Conservation (phyloP, 176 grass and related monocot species). For the Avena sativa region DNA sequence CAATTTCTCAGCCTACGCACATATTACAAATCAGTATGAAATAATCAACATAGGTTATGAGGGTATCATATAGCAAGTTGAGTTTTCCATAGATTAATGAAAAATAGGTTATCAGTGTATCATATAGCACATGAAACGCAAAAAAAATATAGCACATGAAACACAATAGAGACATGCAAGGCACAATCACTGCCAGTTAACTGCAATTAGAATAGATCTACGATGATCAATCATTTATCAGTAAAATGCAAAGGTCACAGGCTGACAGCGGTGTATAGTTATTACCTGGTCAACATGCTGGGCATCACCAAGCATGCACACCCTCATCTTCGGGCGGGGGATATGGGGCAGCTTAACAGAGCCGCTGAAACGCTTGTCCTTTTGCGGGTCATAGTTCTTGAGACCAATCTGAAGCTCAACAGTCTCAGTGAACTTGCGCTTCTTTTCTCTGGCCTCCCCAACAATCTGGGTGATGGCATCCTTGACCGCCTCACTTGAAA, state of each 20-base stretch:
- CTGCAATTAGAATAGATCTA: not conserved
- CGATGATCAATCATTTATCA: not conserved
- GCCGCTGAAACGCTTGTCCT: slow-evolving; percentile 86
- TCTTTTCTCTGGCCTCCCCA: slow-evolving; percentile 60
- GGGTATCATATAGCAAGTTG: not conserved
- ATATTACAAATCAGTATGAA: not conserved
- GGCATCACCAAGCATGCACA: slow-evolving; percentile 90
- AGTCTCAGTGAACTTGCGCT: slow-evolving; percentile 77
- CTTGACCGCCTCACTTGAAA: slow-evolving; percentile 58
- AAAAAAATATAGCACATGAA: not conserved
- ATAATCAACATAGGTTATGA: not conserved
- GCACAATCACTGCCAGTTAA: not conserved
- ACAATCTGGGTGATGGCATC: slow-evolving; percentile 61
- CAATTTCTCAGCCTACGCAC: slow-evolving; percentile 83
- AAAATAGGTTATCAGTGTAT: not conserved
- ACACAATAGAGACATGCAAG: not conserved
- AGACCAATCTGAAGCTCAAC: slow-evolving; percentile 82
- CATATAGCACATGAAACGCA: not conserved
- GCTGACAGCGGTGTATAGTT: not conserved
- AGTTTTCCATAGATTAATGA: not conserved
- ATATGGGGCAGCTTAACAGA: slow-evolving; percentile 82
- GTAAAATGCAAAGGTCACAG: not conserved
- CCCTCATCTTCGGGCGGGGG: slow-evolving; percentile 82
- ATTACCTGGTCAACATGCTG: slow-evolving; percentile 76
- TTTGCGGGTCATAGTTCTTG: slow-evolving; percentile 89